Percentiles rank a stretch among this genome's conserved stretches.
Conservation (phyloP, 2,329 filamentous ascomycete genomes). For the Eutypa lata region DNA sequence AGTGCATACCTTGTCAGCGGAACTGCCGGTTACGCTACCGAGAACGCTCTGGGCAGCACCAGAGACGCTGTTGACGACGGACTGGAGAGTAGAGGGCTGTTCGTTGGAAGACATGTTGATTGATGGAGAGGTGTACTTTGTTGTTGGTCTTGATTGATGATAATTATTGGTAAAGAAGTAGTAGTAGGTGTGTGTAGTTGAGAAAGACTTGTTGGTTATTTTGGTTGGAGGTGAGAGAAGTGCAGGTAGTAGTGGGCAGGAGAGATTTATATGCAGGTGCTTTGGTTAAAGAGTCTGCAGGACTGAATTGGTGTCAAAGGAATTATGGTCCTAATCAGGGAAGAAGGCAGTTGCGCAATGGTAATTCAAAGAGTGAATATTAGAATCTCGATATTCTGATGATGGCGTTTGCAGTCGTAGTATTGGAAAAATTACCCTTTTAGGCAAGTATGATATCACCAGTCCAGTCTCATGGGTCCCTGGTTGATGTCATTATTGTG, state of each 20-base stretch:
- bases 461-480: constrained; percentile 1
- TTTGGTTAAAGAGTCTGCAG: neutral
- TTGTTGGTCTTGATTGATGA: neutral
- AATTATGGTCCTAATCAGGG: too few species aligned
- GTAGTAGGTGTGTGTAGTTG: too few species aligned
- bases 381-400: constrained; percentile 7
- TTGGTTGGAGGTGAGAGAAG: neutral
- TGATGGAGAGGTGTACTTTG: constrained; percentile 23
- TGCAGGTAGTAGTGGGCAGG: too few species aligned
- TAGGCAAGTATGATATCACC: constrained; percentile 20
- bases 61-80: constrained; percentile 69
- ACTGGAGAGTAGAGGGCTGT: constrained; percentile 73
- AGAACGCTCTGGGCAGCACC: constrained; percentile 70
- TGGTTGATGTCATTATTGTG: constrained; percentile 15
- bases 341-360: too few species aligned
- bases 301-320: too few species aligned
- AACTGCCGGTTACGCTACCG: constrained; percentile 70
- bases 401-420: constrained; percentile 7
- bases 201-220: neutral
- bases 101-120: constrained; percentile 39
- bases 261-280: neutral
- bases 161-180: too few species aligned
- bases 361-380: neutral
- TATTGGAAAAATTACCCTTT: constrained; percentile 14
- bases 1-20: constrained; percentile 58